Conservation (phyloP, 2,329 filamentous ascomycete genomes). For the Xylariales sp. region DNA sequence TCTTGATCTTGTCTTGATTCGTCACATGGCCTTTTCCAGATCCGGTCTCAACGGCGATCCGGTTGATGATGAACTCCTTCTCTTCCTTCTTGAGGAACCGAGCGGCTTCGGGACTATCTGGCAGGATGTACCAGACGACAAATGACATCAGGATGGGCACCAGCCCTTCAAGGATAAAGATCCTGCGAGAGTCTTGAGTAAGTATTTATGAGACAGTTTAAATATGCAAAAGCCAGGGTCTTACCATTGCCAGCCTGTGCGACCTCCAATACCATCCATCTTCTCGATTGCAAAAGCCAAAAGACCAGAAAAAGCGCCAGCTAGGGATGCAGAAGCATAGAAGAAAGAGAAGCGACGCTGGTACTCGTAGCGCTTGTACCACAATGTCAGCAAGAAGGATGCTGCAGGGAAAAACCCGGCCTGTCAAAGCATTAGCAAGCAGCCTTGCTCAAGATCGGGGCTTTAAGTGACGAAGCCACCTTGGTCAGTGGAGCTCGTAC, state of each 20-base stretch:
- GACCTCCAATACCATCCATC: conserved; percentile 44
- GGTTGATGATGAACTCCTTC: conserved; percentile 28
- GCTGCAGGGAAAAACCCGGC: conserved; percentile 16
- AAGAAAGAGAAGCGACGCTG: conserved; percentile 15
- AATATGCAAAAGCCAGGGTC: too few species aligned
- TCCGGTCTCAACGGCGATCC: conserved; percentile 34
- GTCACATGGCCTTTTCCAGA: too few species aligned
- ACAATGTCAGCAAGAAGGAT: conserved; percentile 19
- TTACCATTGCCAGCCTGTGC: conserved; percentile 39
- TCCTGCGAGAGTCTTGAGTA: too few species aligned
- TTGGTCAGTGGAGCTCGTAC: too few species aligned
- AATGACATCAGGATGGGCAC: conserved; percentile 37
- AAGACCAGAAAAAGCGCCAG: conserved; percentile 22
- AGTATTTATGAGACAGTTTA: too few species aligned
- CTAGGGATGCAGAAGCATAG: conserved; percentile 23
- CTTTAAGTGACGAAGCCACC: too few species aligned
- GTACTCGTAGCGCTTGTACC: conserved; percentile 13
- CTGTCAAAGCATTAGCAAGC: conserved; percentile 12
- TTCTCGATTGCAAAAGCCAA: conserved; percentile 46
- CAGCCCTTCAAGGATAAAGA: conserved; percentile 44
- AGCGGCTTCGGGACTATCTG: conserved; percentile 30
- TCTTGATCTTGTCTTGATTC: too few species aligned
- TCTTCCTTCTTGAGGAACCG: conserved; percentile 42
- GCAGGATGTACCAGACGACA: conserved; percentile 37
- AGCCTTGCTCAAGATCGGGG: too few species aligned